Evolutionary conservation across 257 asterid genomes (phyloP), one percentile per base, ranked within the genome.

Genomic region (Striga asiatica): DNA sequence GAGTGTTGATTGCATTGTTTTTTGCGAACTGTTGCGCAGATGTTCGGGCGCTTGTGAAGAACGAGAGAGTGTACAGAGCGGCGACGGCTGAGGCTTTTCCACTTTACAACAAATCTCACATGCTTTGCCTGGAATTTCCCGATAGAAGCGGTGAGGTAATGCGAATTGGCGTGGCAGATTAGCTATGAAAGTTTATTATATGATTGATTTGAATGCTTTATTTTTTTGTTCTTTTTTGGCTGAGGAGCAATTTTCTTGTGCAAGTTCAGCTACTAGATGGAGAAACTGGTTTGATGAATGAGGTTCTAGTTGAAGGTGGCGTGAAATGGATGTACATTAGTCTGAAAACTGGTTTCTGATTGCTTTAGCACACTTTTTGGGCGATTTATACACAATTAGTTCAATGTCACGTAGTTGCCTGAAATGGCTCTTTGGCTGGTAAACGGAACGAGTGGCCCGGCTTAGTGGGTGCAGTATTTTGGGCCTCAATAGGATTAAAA

Each of bases 111-210:
- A 91, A 91, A 79, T 67, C 91, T 13, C 98, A 86, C 71, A 61
- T 83, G 95, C 75, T 91, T 65, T 86, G 83, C 74, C 77, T 91
- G 54, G 86, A 80, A 8, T 78, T 91, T 17, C 98, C 96, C 14
- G 72, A 86, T 70, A 75, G 92, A 69, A 82, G 95, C 72, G 95
- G 98, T 69, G 96, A 91, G 80, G 98, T 91, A 78, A 75, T 60
- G 66, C 64, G 35, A 42, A 55, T n/a, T 56, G 27, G 14, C 60
- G 39, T 43, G 39, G 1, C 46, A 43, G 50, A 19, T 2, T 11
- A 18, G 50, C 25, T 43, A 13, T 18, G 65, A 39, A 42, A 56
- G 22, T 24, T 48, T 60, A 25, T 21, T 35, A 3, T 14, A 39
- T 20, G 10, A 21, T 64, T 50, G 50, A 58, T 48, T 50, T 2